Evolutionary conservation across 306 rosid genomes (phyloP), one percentile per base, ranked within the genome.

Genomic region (Malus orientalis): DNA sequence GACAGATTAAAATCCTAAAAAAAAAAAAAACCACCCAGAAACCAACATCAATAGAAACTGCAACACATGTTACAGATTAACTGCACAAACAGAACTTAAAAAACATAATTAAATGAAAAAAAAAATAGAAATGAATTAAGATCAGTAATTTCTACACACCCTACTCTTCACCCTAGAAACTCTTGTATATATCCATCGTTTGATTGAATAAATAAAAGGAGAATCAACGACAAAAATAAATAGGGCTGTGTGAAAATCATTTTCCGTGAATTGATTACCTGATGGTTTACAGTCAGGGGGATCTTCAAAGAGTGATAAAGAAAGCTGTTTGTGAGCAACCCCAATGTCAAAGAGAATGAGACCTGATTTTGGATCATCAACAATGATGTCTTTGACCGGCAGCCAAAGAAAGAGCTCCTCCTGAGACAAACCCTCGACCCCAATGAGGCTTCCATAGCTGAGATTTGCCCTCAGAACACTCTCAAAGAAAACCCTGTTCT

Each of bases 341-440:
- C 96, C 96, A 84, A 94, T 94, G 84, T 94, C 96, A 58, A 94
- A 90, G 30, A 90, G 88, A 3, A 94, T 89, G 76, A 91, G 78
- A 0, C 97, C 98, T 0, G 97, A 91, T n/a, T 45, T 76, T 0
- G 98, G 98, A 49, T 94, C 93, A 74, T 83, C 82, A 8, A 94
- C 97, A 12, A 91, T 85, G 78, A 91, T 94, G 70, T 91, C 96
- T 63, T 90, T 94, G n/a, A 94, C 90, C 0, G 96, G 97, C 3
- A 94, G 87, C 98, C 97, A 94, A 1, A 94, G 80, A 58, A 94
- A 91, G 3, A 94, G 89, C 85, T 94, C 98, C 68, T 94, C 96
- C 12, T 94, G 98, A 40, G 91, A 76, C 4, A 94, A 75, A 58
- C 97, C 98, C 81, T 87, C 84, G 0, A 94, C 93, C 22, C 94